Percentiles rank a stretch among this genome's conserved stretches.
Conservation (phyloP, 2,329 filamentous ascomycete genomes). For the Rhytidhysteron rufulum region DNA sequence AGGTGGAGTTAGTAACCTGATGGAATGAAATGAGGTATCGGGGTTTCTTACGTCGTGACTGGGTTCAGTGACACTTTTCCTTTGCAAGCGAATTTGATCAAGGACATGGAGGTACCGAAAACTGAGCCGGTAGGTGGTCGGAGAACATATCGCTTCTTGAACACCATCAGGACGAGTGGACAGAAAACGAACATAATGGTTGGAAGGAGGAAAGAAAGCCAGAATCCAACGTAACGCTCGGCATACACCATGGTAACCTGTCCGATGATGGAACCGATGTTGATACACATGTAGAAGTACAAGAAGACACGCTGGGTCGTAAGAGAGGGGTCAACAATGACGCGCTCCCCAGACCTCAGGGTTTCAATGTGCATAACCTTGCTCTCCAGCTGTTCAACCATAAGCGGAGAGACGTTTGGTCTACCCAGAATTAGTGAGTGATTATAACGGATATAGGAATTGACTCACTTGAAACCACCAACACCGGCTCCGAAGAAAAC, state of each 20-base stretch:
- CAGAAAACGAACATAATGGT: slow-evolving; percentile 60
- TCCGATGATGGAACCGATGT: slow-evolving; percentile 33
- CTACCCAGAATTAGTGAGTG: too few relatives aligned
- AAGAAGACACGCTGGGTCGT: slow-evolving; percentile 67
- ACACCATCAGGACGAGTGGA: slow-evolving; percentile 56
- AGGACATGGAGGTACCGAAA: slow-evolving; percentile 59
- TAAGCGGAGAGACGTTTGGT: slow-evolving; percentile 56
- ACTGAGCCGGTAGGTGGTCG: slow-evolving; percentile 65
- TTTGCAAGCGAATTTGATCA: slow-evolving; percentile 57
- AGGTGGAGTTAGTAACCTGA: too few relatives aligned
- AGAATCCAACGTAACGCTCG: slow-evolving; percentile 61
- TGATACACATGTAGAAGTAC: slow-evolving; percentile 42
- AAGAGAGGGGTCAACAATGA: slow-evolving; percentile 63
- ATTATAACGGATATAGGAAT: too few relatives aligned
- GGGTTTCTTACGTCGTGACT: too few relatives aligned
- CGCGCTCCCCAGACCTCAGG: slow-evolving; percentile 50
- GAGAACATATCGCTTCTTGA: slow-evolving; percentile 59
- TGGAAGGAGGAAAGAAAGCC: slow-evolving; percentile 65
- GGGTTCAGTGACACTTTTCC: slow-evolving; percentile 58
- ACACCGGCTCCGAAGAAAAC: slow-evolving; percentile 64
- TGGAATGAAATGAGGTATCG: too few relatives aligned
- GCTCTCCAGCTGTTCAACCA: slow-evolving; percentile 61
- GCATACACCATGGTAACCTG: slow-evolving; percentile 38
- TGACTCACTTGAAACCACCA: slow-evolving; percentile 68
- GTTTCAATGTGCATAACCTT: slow-evolving; percentile 49